Base-by-base conservation (phyloP, 495 filamentous ascomycete genomes). In the Aspergillus biplanus region DNA sequence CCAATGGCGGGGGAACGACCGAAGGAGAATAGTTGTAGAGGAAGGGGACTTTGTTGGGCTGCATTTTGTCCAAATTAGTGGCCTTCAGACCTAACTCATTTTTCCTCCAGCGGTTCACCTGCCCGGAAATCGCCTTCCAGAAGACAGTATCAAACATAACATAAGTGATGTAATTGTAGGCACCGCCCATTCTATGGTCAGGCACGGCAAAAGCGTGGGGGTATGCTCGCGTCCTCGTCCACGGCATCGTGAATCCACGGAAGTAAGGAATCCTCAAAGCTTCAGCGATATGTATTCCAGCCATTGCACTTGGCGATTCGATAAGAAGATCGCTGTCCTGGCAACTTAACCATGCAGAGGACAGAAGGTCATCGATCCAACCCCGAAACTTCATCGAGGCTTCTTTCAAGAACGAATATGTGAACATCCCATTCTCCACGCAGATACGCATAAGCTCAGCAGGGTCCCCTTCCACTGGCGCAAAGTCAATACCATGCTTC, bases 191-290 rank as follows among this genome's bases (percentile, higher is more conserved):
- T 74, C 95, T 96, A 66, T 91, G 87, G 56, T 93, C 90, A 11
- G 92, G 92, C 39, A 97, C 92, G n/a, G 92, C 90, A 78, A 99
- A 99, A 6, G 95, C 96, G 78, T 99, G 95, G 12, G 95, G 95
- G 69, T 99, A 99, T 4, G 96, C 92, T 55, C 96, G 82, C 27
- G 95, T 99, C 49, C 93, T 87, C 0, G 96, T 94, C 95, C 95
- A 99, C 13, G 95, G 96, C 95, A 99, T 99, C 16, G 94, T 95
- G 74, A 99, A 99, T 0, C 93, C 96, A 63, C 95, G 87, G 82
- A 98, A 98, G 71, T 99, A 99, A 6, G 95, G 95, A 55, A 99
- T 96, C 35, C 84, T 82, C 6, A 99, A 83, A 7, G 93, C 93
- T 77, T 99, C 96, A n/a, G 95, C 95, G 63, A 99, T 97, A 73